phyloP scores from a whole-genome alignment of 306 rosid genomes.

The Dalbergia oliveri region DNA sequence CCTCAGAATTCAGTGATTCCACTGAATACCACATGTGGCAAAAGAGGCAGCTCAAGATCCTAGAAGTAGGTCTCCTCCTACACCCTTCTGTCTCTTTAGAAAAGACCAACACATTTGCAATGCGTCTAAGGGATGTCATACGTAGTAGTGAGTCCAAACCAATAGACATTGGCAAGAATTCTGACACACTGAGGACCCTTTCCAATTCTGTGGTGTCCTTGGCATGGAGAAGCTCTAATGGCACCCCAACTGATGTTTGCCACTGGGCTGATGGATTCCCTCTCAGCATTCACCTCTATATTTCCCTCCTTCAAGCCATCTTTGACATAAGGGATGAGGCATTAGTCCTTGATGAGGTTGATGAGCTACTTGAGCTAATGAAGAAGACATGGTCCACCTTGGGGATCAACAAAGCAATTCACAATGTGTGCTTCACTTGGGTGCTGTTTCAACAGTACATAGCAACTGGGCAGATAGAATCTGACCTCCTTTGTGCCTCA shows the following conservation, averaged over 20 bases:
- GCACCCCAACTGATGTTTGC: conserved; percentile 82
- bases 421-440: conserved; percentile 90
- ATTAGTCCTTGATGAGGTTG: conserved; percentile 89
- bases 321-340: conserved; percentile 89
- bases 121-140: conserved; percentile 76
- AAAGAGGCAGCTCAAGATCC: conserved; percentile 78
- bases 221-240: conserved; percentile 85
- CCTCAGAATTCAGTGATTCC: conserved; percentile 85
- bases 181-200: conserved; percentile 89
- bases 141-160: conserved; percentile 51
- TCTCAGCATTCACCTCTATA: conserved; percentile 73
- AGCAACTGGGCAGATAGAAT: conserved; percentile 74
- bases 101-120: conserved; percentile 66
- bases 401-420: conserved; percentile 73
- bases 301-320: conserved; percentile 74
- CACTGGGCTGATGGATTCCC: conserved; percentile 99
- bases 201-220: conserved; percentile 87
- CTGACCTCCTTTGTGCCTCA: conserved; percentile 84
- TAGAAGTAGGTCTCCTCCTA: conserved; percentile 78
- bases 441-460: conserved; percentile 80
- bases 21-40: conserved; percentile 91
- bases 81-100: conserved; percentile 76
- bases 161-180: conserved; percentile 79
- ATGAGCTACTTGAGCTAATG: conserved; percentile 87
- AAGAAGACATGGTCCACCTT: conserved; percentile 89